These are phyloP conservation scores for Lunasporangiospora selenospora DNA, from an alignment of 192 early-diverging fungal species.

Conservation along the genomic window DNA sequence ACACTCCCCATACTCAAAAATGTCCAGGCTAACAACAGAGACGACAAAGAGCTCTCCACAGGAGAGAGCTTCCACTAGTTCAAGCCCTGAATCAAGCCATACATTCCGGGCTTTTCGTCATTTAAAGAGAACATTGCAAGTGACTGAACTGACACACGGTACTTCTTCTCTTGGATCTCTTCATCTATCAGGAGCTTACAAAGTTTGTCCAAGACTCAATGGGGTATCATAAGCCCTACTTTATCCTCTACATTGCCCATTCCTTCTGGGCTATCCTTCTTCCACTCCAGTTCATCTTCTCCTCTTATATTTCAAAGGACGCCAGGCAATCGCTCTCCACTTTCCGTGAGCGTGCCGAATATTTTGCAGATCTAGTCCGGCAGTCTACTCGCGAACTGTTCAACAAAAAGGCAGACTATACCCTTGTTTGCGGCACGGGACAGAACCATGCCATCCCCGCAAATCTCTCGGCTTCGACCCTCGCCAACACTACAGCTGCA, in stretches of 20 bases:
- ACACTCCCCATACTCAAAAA: too few species aligned
- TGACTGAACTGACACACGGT: background rate
- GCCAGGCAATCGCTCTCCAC: conserved; percentile 4
- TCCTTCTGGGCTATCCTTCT: conserved; percentile 31
- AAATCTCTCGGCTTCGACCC: background rate
- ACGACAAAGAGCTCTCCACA: conserved; percentile 4
- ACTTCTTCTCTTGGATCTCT: background rate
- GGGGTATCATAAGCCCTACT: conserved; percentile 67
- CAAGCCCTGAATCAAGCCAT: background rate
- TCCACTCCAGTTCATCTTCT: conserved; percentile 23
- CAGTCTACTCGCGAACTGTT: conserved; percentile 29
- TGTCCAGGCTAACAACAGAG: conserved; percentile 18
- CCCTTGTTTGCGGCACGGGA: conserved; percentile 1
- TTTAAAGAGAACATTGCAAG: background rate
- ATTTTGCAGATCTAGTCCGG: conserved; percentile 27
- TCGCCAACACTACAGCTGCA: background rate
- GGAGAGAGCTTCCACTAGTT: too few species aligned
- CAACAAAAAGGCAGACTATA: conserved; percentile 12
- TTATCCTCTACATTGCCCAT: conserved; percentile 57
- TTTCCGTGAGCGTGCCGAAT: conserved; percentile 12
- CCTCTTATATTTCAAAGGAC: conserved; percentile 14
- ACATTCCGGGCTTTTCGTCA: background rate
- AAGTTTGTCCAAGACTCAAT: conserved; percentile 64
- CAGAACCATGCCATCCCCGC: background rate
- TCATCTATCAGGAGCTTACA: conserved; percentile 52